phyloP scores from a whole-genome alignment of 2,329 filamentous ascomycete genomes.

The Hypoxylon sp. region DNA sequence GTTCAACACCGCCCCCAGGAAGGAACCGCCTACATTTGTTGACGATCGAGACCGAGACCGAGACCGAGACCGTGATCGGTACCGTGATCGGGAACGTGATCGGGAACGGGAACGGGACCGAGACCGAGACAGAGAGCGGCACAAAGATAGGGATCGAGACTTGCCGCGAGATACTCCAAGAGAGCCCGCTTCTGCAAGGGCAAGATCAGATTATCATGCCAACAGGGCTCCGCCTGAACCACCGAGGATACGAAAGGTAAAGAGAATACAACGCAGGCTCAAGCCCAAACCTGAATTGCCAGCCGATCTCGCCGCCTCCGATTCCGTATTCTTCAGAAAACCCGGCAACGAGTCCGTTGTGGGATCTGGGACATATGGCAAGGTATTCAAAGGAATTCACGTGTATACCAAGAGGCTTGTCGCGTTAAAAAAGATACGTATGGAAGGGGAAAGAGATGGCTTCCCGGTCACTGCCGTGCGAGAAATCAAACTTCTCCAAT shows the following conservation, averaged over 20 bases:
- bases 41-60: constrained; percentile 53
- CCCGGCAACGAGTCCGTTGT: constrained; percentile 98
- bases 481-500: constrained; percentile 93
- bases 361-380: constrained; percentile 94
- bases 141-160: constrained; percentile 44
- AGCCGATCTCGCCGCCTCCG: constrained; percentile 79
- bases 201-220: constrained; percentile 49
- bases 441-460: constrained; percentile 92
- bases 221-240: constrained; percentile 53
- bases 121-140: background rate
- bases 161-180: constrained; percentile 51
- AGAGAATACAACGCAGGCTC: constrained; percentile 75
- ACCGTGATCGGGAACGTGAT: constrained; percentile 15
- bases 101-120: constrained; percentile 14
- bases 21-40: constrained; percentile 56
- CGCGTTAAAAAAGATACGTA: constrained; percentile 89
- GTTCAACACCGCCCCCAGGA: constrained; percentile 72
- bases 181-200: constrained; percentile 52
- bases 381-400: constrained; percentile 93
- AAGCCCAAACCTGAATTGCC: constrained; percentile 79
- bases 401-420: constrained; percentile 90
- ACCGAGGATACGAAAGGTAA: constrained; percentile 72
- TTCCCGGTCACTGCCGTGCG: constrained; percentile 92
- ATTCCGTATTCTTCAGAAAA: constrained; percentile 94
- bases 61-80: constrained; percentile 21